Percentiles rank a stretch among this genome's conserved stretches.
These are phyloP conservation scores for Parietichytrium sp. DNA, from an alignment of 108 stramenopile species.

Conservation along the genomic window DNA sequence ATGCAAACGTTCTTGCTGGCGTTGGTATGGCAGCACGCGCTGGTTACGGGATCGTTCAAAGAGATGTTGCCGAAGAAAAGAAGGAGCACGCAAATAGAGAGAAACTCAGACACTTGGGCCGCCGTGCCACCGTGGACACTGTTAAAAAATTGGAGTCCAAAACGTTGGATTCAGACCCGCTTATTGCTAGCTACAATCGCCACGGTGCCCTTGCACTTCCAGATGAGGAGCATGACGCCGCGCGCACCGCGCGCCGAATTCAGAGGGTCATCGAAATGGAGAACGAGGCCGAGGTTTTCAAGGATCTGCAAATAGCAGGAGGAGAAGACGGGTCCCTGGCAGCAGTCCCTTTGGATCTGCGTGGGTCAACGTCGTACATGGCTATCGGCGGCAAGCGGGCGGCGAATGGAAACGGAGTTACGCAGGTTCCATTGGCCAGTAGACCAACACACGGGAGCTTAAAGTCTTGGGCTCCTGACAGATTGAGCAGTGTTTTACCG, in stretches of 20 bases:
- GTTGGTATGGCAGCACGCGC: conserved; percentile 26
- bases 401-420: too few relatives aligned
- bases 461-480: too few relatives aligned
- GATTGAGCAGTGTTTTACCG: too few relatives aligned
- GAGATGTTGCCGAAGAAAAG: neutral
- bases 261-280: neutral
- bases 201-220: neutral
- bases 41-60: conserved; percentile 21
- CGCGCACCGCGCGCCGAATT: neutral
- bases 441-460: too few relatives aligned
- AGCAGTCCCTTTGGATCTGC: neutral
- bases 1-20: conserved; percentile 3
- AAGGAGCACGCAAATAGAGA: neutral
- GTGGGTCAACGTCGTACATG: neutral
- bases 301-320: conserved; percentile 4
- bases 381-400: conserved; percentile 22
- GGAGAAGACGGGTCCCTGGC: neutral
- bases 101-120: neutral
- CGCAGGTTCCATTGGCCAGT: too few relatives aligned
- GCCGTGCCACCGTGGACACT: neutral
- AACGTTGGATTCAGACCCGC: conserved; percentile 1
- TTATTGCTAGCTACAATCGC: conserved; percentile 24
- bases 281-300: neutral
- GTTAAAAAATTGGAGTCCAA: neutral
- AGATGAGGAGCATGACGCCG: neutral